A percentile compares a stretch with the other conserved stretches of the same genome.
Conservation (phyloP, 805 yeast genomes). For the Scheffersomyces spartinae region DNA sequence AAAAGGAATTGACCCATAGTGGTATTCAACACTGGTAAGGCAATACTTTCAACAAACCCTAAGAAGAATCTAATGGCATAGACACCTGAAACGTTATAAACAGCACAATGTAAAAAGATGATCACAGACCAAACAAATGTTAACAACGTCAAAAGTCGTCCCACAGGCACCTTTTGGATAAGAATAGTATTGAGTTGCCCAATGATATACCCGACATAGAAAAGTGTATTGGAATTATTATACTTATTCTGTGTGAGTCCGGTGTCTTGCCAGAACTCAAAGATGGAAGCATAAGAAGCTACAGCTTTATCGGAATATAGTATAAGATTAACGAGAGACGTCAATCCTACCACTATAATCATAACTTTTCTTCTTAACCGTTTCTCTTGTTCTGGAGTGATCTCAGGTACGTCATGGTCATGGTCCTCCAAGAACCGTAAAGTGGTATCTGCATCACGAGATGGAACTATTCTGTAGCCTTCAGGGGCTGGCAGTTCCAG, state of each 20-base stretch:
- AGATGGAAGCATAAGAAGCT: conserved; percentile 34
- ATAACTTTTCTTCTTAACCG: conserved; percentile 25
- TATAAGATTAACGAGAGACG: conserved; percentile 27
- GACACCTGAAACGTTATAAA: conserved; percentile 33
- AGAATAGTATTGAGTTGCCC: conserved; percentile 36
- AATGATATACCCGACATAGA: conserved; percentile 38
- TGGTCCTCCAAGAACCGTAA: conserved; percentile 21
- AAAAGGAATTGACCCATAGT: conserved; percentile 42
- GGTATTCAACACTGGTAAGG: conserved; percentile 31
- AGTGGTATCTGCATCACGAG: conserved; percentile 31
- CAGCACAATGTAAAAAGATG: conserved; percentile 36
- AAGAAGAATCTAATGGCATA: conserved; percentile 36
- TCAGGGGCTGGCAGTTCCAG: no score
- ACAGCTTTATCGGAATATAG: conserved; percentile 43
- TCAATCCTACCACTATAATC: conserved; percentile 23
- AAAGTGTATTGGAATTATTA: conserved; percentile 39
- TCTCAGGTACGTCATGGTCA: conserved; percentile 20
- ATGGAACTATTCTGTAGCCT: no score
- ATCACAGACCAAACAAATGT: conserved; percentile 34
- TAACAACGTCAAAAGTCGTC: conserved; percentile 23
- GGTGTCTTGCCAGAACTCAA: conserved; percentile 37
- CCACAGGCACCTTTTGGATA: conserved; percentile 33
- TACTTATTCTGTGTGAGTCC: conserved; percentile 31
- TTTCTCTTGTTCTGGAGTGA: conserved; percentile 32
- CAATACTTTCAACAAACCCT: conserved; percentile 38